Evolutionary conservation across 1,284 basidiomycete species (phyloP).

Genomic region (Malassezia yamatoensis): DNA sequence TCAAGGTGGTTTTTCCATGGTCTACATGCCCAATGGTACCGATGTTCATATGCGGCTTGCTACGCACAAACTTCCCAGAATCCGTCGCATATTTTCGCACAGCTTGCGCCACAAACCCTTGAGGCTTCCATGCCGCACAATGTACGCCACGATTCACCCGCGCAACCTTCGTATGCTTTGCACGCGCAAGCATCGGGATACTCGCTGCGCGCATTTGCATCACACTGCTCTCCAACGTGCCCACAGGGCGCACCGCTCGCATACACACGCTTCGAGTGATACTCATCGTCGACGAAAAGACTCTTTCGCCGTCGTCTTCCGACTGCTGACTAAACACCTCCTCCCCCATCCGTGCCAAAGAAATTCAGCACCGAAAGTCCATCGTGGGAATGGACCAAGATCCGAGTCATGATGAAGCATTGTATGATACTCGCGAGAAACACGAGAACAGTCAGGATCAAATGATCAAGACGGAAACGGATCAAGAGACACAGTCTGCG

Average conservation of each 20-base stretch:
- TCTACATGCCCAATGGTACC: constrained; percentile 51
- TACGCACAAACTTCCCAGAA: constrained; percentile 64
- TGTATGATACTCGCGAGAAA: too few relatives aligned
- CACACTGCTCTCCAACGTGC: not conserved
- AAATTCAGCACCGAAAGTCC: too few relatives aligned
- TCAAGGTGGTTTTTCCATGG: constrained; percentile 72
- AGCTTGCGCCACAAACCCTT: not conserved
- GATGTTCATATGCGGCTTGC: constrained; percentile 81
- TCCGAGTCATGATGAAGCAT: too few relatives aligned
- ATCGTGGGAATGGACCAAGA: too few relatives aligned
- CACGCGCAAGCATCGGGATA: constrained; percentile 1
- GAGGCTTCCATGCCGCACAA: not conserved
- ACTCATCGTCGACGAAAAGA: constrained; percentile 7
- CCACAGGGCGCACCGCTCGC: constrained; percentile 9
- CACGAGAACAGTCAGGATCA: too few relatives aligned
- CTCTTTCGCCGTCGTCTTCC: not conserved
- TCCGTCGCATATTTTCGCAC: constrained; percentile 55
- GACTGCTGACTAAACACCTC: constrained; percentile 9
- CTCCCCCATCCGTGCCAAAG: not conserved
- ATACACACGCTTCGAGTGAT: constrained; percentile 12
- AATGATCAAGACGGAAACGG: too few relatives aligned
- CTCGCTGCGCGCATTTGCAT: not conserved
- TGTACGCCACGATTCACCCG: not conserved
- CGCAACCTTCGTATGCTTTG: constrained; percentile 1
- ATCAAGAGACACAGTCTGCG: too few relatives aligned